Conservation (phyloP, 176 grass and related monocot species). For the Zea mays region Zm-B73-REFERENCE-NAM-5.0 NC_050096.1:149414501-149415000, state of each 20-base stretch:
- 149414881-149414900: conserved; percentile 70
- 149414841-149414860: conserved; percentile 24
- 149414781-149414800: conserved; percentile 86
- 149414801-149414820: conserved; percentile 83
- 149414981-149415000: conserved; percentile 58
- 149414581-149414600: conserved; percentile 21
- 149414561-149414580: conserved; percentile 12
- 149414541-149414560: neutral
- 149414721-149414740: neutral
- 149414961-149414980: conserved; percentile 92
- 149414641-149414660: conserved; percentile 67
- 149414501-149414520: conserved; percentile 42
- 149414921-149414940: conserved; percentile 36
- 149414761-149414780: conserved; percentile 98
- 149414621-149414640: conserved; percentile 92
- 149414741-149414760: conserved; percentile 80
- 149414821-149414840: conserved; percentile 84
- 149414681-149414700: conserved; percentile 39
- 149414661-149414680: conserved; percentile 26
- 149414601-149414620: conserved; percentile 33
- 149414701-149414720: neutral
- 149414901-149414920: conserved; percentile 36
- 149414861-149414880: conserved; percentile 15
- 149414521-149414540: neutral
- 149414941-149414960: conserved; percentile 70